Evolutionary conservation across 257 asterid species (phyloP).

Genomic region (Primulina eburnea): DNA sequence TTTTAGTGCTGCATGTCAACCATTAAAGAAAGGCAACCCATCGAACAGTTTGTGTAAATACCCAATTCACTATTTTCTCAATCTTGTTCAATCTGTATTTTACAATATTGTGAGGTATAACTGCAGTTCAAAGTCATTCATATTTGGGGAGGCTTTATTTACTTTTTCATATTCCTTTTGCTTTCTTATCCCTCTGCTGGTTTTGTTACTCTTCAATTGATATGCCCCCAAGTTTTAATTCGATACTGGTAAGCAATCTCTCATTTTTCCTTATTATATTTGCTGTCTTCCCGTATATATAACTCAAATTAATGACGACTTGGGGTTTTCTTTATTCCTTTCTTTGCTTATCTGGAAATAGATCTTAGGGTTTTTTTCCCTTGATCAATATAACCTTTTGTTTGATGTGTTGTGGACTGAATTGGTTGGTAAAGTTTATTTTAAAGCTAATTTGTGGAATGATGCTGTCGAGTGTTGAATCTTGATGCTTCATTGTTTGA

Average conservation of each 20-base stretch:
- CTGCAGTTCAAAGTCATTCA: slow-evolving; percentile 41
- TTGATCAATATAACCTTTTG: slow-evolving; percentile 3
- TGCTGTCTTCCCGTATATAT: neutral
- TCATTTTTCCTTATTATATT: slow-evolving; percentile 11
- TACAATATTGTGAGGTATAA: slow-evolving; percentile 28
- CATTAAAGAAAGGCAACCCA: slow-evolving; percentile 10
- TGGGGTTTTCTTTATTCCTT: slow-evolving; percentile 8
- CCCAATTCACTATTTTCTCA: neutral
- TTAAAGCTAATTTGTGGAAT: slow-evolving; percentile 25
- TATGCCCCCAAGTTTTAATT: slow-evolving; percentile 23
- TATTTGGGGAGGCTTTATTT: slow-evolving; percentile 27
- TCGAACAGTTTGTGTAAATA: slow-evolving; percentile 31
- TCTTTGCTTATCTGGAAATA: slow-evolving; percentile 24
- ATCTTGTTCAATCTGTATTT: slow-evolving; percentile 20
- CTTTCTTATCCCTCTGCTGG: slow-evolving; percentile 16
- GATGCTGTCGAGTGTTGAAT: slow-evolving; percentile 20
- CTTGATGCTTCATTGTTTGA: slow-evolving; percentile 25
- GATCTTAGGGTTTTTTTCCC: slow-evolving; percentile 38
- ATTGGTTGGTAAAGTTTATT: slow-evolving; percentile 22
- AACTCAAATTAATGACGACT: slow-evolving; percentile 22
- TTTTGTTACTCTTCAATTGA: slow-evolving; percentile 24
- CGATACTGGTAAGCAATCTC: slow-evolving; percentile 30
- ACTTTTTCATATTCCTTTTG: neutral
- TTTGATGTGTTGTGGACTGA: slow-evolving; percentile 9
- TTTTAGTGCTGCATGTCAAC: neutral